Evolutionary conservation across 2,329 filamentous ascomycete species (phyloP), one percentile per base, ranked within the genome.

Genomic region (Hymenoscyphus linearis): DNA sequence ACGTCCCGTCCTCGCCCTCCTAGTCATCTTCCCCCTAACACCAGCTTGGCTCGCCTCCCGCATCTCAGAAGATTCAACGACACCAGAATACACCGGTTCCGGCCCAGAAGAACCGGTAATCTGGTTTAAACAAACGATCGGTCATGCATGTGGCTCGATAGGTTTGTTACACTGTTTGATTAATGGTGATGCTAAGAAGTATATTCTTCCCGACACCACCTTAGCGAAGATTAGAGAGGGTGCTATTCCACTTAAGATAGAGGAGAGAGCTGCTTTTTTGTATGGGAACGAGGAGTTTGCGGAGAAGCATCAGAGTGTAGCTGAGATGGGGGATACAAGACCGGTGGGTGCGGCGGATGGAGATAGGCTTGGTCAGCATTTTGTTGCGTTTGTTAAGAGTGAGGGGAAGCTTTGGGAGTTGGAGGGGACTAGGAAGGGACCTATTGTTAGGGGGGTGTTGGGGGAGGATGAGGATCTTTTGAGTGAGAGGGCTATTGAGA

Each of bases 51-150:
- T 97, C 78, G 83, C 82, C 63, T 87, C 89, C 73, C 88, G 93
- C 50, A 75, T 84, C 63, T 79, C 85, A 53, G 93, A 96, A 79
- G 93, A 97, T 76, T 78, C 79, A 58, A 73, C 81, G 25, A 78
- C 79, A 50, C 67, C 77, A 2, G 83, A 86, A 44, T 96, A 96
- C 77, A 73, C 74, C 0, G 89, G 88, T 52, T 80, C 79, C 18
- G 92, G 92, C 0, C 72, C 70, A 0, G 91, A 97, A 72, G 87
- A 90, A 4, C 90, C 96, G 0, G 90, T 97, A 0, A 71, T 96
- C 3, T 99, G 95, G 95, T 98, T 93, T 80, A 90, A 86, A 68
- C 95, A 98, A 78, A 98, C 93, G 0, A 97, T 98, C 69, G 84
- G 90, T 66, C 97, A 98, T 75, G 92, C 95, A 0, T 99, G 95